Evolutionary conservation across 345 rosid genomes (phyloP), one percentile per base, ranked within the genome.

Genomic region (Noccaea caerulescens): DNA sequence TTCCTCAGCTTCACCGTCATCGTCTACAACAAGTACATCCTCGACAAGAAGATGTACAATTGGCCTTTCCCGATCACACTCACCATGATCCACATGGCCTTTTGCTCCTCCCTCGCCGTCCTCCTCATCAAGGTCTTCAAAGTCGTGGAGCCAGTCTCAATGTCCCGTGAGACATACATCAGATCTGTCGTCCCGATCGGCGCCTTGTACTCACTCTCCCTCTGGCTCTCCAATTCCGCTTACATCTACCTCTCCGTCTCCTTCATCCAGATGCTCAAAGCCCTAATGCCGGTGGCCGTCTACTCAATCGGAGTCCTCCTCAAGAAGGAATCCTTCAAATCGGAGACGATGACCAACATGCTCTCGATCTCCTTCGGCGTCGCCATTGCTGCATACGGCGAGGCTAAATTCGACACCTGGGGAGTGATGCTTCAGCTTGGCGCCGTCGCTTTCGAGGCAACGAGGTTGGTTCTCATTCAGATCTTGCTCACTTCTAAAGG

Each of bases 1-100:
- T 93, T 90, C 95, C 94, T 93, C 34, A 85, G 91, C 79, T 93
- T 93, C 90, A 91, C 97, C 32, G 98, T 93, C 55, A 93, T 93
- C 82, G 98, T 93, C 57, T 93, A 88, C 93, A 93, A 93, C 89
- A 93, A 93, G 66, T 93, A 88, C 89, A 93, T 93, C 90, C 92
- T 93, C 42, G 98, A 93, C 84, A 87, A 87, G 79, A 90, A 93
- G 84, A 85, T 93, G 92, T 93, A 90, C 85, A 88, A 90, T 70
- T 93, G 98, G 98, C 98, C 98, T 0, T 93, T 76, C 74, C 98
- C 98, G 0, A 86, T 93, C 79, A 91, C 98, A 2, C 98, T 93
- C 41, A 93, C 98, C 72, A 88, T 93, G 94, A 93, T 93, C 84
- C 98, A 93, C 85, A 93, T 93, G 98, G 82, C 92, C 54, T 93